These are phyloP conservation scores for Carex arenaria DNA, from an alignment of 202 grass and related monocot genomes.

Conservation along the genomic window DNA sequence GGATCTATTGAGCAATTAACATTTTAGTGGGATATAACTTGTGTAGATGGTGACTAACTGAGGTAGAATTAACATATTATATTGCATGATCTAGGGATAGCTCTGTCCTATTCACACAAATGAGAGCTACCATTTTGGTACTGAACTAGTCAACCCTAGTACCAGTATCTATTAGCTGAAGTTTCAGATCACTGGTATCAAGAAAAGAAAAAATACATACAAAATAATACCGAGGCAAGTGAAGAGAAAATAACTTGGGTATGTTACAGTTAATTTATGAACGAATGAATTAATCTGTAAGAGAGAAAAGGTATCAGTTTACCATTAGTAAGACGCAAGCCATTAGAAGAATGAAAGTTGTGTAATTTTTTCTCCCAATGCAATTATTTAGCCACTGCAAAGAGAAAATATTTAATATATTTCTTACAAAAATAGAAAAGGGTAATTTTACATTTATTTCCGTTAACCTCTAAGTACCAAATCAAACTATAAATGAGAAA, in stretches of 20 bases:
- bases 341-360: slow-evolving; percentile 85
- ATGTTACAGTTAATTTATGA: background rate
- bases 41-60: background rate
- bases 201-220: slow-evolving; percentile 4
- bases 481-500: background rate
- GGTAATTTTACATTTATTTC: background rate
- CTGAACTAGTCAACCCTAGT: background rate
- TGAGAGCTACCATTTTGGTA: background rate
- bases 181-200: background rate
- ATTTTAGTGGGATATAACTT: background rate
- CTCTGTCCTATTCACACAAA: no score
- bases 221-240: background rate
- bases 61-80: background rate
- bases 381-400: slow-evolving; percentile 96
- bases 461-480: background rate
- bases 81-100: background rate
- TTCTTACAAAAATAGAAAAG: background rate
- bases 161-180: background rate
- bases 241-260: slow-evolving; percentile 5
- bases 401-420: slow-evolving; percentile 12
- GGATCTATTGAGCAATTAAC: background rate
- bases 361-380: slow-evolving; percentile 91
- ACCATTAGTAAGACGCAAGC: slow-evolving; percentile 77
- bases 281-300: background rate
- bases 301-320: background rate